Base-by-base conservation (phyloP, 768 basidiomycete species). In the Lactifluus subvellereus region DNA sequence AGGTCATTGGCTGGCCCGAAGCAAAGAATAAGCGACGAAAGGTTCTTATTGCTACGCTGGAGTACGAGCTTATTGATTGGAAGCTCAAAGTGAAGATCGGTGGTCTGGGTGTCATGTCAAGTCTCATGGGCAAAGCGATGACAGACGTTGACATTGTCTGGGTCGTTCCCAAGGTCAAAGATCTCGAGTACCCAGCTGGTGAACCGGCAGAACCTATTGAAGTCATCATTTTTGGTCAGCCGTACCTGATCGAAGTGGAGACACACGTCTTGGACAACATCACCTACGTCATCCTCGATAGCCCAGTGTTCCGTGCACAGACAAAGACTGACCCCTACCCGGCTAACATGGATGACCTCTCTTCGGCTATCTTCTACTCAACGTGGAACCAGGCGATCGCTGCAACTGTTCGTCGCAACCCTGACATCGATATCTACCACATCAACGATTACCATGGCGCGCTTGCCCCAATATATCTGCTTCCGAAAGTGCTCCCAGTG, bases 321-420 rank as follows among this genome's bases (percentile, higher is more conserved):
- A 95, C 94, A 18, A 97, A 95, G 74, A 80, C 94, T 0, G 94
- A 97, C 69, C 94, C 94, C 3, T 97, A 97, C 73, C 94, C 94
- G 35, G 89, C 92, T 69, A 91, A 94, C 69, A 97, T 97, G 94
- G 94, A 97, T 71, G 94, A 97, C 73, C 80, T 97, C 66, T 90
- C 89, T 68, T 96, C 94, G 8, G 94, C 94, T 47, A 96, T 96
- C 71, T 97, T 96, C 80, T 97, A 97, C 74, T 96, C 94, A 53
- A 94, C 94, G 14, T 97, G 94, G 94, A 97, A 97, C 71, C 94
- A 97, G 75, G 92, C 94, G 50, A 94, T 97, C 66, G 93, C 94
- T 16, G 87, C 92, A 50, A 91, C 93, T 37, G 88, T 97, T 66
- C 87, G 91, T 66, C 85, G 93, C 59, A 79, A 79, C 76, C 91